Base-by-base conservation (phyloP, 2,329 filamentous ascomycete genomes). In the Thyridium curvatum region DNA sequence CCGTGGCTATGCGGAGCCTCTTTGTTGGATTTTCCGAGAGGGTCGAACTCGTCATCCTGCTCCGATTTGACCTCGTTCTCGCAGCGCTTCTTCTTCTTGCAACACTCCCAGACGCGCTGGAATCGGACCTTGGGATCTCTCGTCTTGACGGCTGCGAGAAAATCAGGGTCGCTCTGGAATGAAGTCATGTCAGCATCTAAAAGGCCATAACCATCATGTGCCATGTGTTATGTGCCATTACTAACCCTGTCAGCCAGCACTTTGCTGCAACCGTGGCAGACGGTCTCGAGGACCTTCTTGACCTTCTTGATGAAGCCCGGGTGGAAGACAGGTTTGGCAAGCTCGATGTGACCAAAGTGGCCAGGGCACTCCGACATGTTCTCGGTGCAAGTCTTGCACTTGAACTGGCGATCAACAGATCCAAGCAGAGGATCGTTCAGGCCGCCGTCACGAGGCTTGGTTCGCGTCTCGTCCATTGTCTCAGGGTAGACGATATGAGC, bases 191-290 rank as follows among this genome's bases (percentile, higher is more conserved):
- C 73, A 85, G 80, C 72, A 78, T 71, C 66, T 68, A 62, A 58
- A 64, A 64, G 58, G 62, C 56, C 58, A 59, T 38, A 64, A 62
- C 54, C 66, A 74, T 66, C 68, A 71, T 35, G 41, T 45, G 42
- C 48, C 40, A n/a, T 41, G 42, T 72, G 64, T 68, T 65, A 60
- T 57, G 61, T 70, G 72, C 72, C 71, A 72, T 74, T 72, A 94
- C 91, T 88, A 83, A 97, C 91, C 83, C 88, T 86, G 78, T 97
- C 90, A 68, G 89, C 84, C 74, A 95, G 79, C 60, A 97, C 87
- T 74, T 93, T 94, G 69, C 90, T 91, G 75, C 94, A 98, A 66
- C 94, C 96, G 71, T 95, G 90, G 77, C 94, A 98, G 64, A 98
- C 90, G 53, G 90, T 93, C 76, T 98, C 94, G 64, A 98, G 74